phyloP scores from a whole-genome alignment of 345 rosid species.

The Dimocarpus longan region DNA sequence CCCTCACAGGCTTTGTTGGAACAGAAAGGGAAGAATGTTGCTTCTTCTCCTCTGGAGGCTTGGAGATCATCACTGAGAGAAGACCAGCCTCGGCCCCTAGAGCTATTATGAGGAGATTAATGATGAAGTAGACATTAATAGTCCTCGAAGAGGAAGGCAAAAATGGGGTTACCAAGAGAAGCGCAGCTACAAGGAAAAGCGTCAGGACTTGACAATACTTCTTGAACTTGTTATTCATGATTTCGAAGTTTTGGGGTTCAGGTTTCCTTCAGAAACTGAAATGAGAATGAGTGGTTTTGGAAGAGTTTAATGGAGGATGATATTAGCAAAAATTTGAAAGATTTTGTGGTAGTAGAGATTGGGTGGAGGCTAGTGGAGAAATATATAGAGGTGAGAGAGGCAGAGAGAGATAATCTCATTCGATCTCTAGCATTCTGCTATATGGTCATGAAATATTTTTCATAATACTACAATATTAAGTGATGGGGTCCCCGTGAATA shows the following conservation, averaged over 20 bases:
- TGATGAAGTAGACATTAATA: conserved; percentile 54
- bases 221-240: conserved; percentile 45
- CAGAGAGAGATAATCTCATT: neutral
- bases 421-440: too few species aligned
- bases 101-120: conserved; percentile 59
- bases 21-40: conserved; percentile 2
- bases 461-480: too few species aligned
- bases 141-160: conserved; percentile 53
- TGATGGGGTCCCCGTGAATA: too few species aligned
- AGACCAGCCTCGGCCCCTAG: conserved; percentile 75
- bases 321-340: neutral
- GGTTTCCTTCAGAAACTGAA: neutral
- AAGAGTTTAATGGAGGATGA: neutral
- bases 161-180: conserved; percentile 50
- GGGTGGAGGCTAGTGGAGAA: conserved; percentile 9
- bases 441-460: too few species aligned
- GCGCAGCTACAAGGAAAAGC: conserved; percentile 45
- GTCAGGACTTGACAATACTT: conserved; percentile 45
- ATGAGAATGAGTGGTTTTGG: neutral
- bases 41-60: conserved; percentile 33
- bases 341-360: conserved; percentile 24
- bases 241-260: neutral
- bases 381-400: conserved; percentile 19
- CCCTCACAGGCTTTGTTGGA: conserved; percentile 21
- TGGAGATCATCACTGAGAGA: conserved; percentile 40